These are phyloP conservation scores for Bipolaris zeicola DNA, from an alignment of 2,329 filamentous ascomycete species.

Conservation along the genomic window DNA sequence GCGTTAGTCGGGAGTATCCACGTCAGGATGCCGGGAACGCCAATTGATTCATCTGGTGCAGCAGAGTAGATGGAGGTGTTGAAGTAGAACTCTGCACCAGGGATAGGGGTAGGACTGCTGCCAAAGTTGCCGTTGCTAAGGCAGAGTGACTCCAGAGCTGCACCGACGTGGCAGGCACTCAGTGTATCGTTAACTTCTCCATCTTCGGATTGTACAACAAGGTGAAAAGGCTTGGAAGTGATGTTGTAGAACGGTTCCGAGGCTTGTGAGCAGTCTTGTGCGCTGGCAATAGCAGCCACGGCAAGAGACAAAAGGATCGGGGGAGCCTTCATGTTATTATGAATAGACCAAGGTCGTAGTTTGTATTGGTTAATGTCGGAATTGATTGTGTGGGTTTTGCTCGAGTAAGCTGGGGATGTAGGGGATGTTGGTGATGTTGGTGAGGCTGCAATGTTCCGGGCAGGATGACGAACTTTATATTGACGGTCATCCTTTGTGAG, in stretches of 20 bases:
- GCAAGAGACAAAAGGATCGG: constrained; percentile 30
- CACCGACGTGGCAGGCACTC: constrained; percentile 55
- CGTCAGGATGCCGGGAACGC: constrained; percentile 47
- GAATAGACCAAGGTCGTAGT: not conserved
- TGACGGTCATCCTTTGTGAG: not conserved
- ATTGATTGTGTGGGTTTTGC: constrained; percentile 6
- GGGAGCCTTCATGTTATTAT: constrained; percentile 27
- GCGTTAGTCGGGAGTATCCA: constrained; percentile 33
- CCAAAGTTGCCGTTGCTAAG: constrained; percentile 29
- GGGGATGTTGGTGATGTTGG: constrained; percentile 5
- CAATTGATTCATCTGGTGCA: constrained; percentile 20
- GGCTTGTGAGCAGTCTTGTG: constrained; percentile 40
- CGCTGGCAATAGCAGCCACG: constrained; percentile 29
- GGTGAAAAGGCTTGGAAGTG: constrained; percentile 53
- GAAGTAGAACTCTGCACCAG: constrained; percentile 35
- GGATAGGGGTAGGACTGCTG: constrained; percentile 25
- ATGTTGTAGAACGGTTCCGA: constrained; percentile 34
- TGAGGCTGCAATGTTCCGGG: not conserved
- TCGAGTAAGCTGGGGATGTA: not conserved
- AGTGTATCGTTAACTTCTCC: constrained; percentile 49
- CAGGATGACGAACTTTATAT: constrained; percentile 17
- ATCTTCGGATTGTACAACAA: constrained; percentile 50
- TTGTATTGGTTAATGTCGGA: not conserved
- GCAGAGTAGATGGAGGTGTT: constrained; percentile 39
- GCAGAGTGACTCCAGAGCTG: constrained; percentile 56